These are phyloP conservation scores for Purshia tridentata DNA, from an alignment of 306 rosid genomes.

Conservation along the genomic window DNA sequence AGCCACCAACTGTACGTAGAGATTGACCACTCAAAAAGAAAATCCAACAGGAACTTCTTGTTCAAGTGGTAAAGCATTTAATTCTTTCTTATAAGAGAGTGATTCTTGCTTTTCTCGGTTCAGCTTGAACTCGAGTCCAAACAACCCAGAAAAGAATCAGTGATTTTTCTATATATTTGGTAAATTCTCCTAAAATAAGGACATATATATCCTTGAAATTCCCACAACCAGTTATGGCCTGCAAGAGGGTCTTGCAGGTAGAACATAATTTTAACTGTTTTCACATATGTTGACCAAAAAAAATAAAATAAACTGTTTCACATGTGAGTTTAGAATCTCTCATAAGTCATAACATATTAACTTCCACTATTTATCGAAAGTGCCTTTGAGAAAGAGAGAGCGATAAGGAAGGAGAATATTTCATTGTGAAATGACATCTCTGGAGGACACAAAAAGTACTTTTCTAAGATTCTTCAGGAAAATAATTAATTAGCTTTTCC, in stretches of 20 bases:
- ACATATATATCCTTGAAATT: too few species aligned
- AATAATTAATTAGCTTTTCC: neutral
- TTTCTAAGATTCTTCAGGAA: slow-evolving; percentile 10
- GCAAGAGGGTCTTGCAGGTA: neutral
- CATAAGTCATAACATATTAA: too few species aligned
- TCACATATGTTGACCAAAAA: too few species aligned
- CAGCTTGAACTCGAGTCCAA: too few species aligned
- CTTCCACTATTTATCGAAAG: slow-evolving; percentile 44
- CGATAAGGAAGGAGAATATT: slow-evolving; percentile 24
- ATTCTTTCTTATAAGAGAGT: too few species aligned
- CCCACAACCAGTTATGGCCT: slow-evolving; percentile 10
- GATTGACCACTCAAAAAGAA: slow-evolving; percentile 5
- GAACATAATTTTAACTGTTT: slow-evolving; percentile 21
- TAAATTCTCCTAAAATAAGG: too few species aligned
- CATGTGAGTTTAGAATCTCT: slow-evolving; percentile 36
- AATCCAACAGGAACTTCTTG: neutral
- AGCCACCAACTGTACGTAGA: neutral
- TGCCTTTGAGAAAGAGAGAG: slow-evolving; percentile 8
- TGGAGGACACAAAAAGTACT: slow-evolving; percentile 35
- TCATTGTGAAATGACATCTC: slow-evolving; percentile 27
- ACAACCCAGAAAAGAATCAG: too few species aligned
- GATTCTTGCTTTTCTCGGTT: too few species aligned
- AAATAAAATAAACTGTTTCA: slow-evolving; percentile 21
- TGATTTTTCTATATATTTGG: too few species aligned
- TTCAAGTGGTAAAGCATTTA: too few species aligned